A percentile compares a stretch with the other conserved stretches of the same genome.
Evolutionary conservation across 495 filamentous ascomycete genomes (phyloP).

Genomic region (Neurospora sp.): DNA sequence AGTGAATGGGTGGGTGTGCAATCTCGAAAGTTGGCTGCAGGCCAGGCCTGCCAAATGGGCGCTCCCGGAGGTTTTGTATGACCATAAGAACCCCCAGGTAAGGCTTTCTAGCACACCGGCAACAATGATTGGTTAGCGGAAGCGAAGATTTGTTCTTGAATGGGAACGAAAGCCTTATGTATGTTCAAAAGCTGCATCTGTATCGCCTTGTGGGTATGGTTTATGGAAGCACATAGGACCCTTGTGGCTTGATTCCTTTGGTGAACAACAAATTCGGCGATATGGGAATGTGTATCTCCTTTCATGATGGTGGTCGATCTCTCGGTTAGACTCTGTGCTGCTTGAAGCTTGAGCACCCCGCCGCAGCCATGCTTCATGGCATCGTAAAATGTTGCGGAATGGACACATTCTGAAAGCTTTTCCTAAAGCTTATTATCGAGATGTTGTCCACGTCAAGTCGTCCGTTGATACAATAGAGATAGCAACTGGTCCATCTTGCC

Average conservation of each 20-base stretch:
- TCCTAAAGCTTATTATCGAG: not conserved
- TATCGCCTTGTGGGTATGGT: not conserved
- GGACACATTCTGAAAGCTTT: not conserved
- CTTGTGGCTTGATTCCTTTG: not conserved
- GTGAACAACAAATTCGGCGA: not conserved
- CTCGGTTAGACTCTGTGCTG: not conserved
- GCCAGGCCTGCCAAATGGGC: not conserved
- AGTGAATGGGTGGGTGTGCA: not conserved
- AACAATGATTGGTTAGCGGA: not conserved
- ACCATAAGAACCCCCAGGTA: not conserved
- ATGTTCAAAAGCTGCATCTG: not conserved
- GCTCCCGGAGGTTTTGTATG: not conserved
- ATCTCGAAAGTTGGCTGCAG: not conserved
- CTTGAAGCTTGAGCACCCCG: not conserved
- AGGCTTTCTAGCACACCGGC: not conserved
- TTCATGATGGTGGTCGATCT: not conserved
- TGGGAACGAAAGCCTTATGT: not conserved
- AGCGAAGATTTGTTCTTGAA: not conserved
- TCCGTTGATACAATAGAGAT: not conserved
- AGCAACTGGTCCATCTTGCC: not conserved
- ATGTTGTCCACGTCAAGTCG: not conserved
- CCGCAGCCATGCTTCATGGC: not conserved
- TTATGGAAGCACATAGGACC: not conserved
- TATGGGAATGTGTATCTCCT: not conserved
- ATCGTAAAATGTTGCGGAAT: not conserved